Percentiles rank a stretch among this genome's conserved stretches.
Evolutionary conservation across 257 asterid species (phyloP).

Genomic region (Solanum tarapatanum): DNA sequence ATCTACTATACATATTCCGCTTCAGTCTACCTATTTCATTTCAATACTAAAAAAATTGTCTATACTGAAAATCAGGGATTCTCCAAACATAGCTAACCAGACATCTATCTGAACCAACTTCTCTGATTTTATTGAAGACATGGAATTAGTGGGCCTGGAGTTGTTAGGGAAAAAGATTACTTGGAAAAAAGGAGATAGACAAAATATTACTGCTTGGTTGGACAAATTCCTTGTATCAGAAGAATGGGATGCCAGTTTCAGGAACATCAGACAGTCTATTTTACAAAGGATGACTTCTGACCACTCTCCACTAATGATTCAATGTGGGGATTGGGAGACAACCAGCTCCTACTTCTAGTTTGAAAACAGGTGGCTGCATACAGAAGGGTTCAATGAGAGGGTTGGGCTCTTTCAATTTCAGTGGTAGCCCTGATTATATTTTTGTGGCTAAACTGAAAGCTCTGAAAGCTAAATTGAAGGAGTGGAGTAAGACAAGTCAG

Average conservation of each 20-base stretch:
- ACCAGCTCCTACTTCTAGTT: not conserved
- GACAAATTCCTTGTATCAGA: not conserved
- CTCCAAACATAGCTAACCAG: not conserved
- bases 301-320: not conserved
- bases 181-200: not conserved
- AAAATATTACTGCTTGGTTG: not conserved
- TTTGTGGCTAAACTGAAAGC: not conserved
- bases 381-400: not conserved
- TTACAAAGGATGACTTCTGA: not conserved
- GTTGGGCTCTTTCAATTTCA: not conserved
- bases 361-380: not conserved
- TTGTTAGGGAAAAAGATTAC: not conserved
- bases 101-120: not conserved
- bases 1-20: not conserved
- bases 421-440: not conserved
- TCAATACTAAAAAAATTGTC: not conserved
- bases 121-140: not conserved
- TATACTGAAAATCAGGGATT: not conserved
- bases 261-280: not conserved
- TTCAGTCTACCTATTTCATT: not conserved
- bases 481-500: not conserved
- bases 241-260: not conserved
- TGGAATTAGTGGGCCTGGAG: not conserved
- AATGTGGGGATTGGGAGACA: not conserved
- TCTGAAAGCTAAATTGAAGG: not conserved